Base-by-base conservation (phyloP, 805 yeast species). In the Myxozyma monticola region DNA sequence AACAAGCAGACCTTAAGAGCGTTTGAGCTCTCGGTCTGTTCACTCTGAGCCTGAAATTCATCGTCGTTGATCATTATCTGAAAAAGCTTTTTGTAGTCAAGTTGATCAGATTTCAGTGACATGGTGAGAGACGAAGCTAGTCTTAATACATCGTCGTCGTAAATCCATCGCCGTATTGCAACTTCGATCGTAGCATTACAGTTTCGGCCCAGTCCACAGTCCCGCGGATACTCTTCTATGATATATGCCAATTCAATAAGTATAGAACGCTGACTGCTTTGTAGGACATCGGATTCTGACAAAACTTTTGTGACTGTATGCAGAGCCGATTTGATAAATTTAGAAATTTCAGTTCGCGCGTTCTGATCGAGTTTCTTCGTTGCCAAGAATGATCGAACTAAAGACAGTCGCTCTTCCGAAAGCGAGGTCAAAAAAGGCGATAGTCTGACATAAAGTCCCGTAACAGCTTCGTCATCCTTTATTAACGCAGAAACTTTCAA, bases 31-130 rank as follows among this genome's bases (percentile, higher is more conserved):
- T 21, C 41, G 17, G 21, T 4, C 26, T 35, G 31, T 28, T 28
- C 9, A 9, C 31, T 20, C 25, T 6, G 30, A 0, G 21, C 22
- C n/a, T n/a, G n/a, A n/a, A n/a, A 7, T 1, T 62, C 50, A 1
- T 73, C 77, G 61, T 80, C 82, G 62, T 78, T 81, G 18, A 85
- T 57, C 31, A 84, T 70, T 8, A 85, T 73, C 60, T 87, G 95
- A 9, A 88, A 65, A 39, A 81, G 70, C 59, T 76, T 83, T 17
- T 71, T 74, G 57, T 66, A 72, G 24, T 64, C 65, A 76, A 67
- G 17, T 59, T 61, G 24, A 64, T 65, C 34, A 64, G 37, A 18
- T n/a, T 28, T 28, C 12, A 14, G 12, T 9, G 14, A 28, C 9
- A 9, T 28, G 9, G 12, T 34, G 21, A 49, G n/a, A 17, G 36